Conservation (phyloP, 495 filamentous ascomycete species). For the Penicillium parvum region DNA sequence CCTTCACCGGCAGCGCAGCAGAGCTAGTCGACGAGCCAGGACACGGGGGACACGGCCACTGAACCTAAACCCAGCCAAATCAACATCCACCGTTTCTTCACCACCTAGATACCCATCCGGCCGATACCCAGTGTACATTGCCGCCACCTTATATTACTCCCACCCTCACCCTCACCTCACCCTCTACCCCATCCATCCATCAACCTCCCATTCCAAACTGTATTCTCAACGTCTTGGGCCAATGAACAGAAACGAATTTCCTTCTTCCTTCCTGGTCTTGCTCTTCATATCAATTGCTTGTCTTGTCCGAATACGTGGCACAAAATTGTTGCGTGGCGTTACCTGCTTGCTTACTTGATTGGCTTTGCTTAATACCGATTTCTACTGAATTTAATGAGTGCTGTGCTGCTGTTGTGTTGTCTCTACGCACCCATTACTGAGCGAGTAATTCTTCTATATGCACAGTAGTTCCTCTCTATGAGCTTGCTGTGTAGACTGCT, state of each 20-base stretch:
- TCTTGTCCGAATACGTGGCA: background rate
- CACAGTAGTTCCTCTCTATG: no score
- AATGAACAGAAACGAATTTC: slow-evolving; percentile 36
- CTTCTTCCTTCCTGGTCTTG: slow-evolving; percentile 16
- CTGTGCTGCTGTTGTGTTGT: no score
- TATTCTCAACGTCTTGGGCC: slow-evolving; percentile 14
- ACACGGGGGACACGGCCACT: slow-evolving; percentile 7
- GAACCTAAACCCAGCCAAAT: slow-evolving; percentile 2
- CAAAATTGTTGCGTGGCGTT: slow-evolving; percentile 24
- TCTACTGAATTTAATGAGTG: no score
- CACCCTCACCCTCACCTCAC: background rate
- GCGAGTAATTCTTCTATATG: no score
- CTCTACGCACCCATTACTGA: no score
- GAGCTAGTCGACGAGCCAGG: slow-evolving; percentile 41
- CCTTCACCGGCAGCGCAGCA: slow-evolving; percentile 44
- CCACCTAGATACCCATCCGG: no score
- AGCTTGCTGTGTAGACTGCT: no score
- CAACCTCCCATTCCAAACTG: background rate
- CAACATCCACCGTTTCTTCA: no score
- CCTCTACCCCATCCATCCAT: background rate
- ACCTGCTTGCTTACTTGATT: background rate
- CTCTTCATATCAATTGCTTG: background rate
- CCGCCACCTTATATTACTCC: background rate
- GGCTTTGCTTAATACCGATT: no score
- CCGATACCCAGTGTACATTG: slow-evolving; percentile 4